Percentiles rank a stretch among this genome's conserved stretches.
These are phyloP conservation scores for Arabidopsis thaliana DNA, from an alignment of 345 rosid species.

Conservation along the genomic window TAIR10.1 NC_003074.8:20165001-20165500, in stretches of 20 bases:
- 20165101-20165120: slow-evolving; percentile 80
- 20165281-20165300: slow-evolving; percentile 46
- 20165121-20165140: slow-evolving; percentile 64
- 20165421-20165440: slow-evolving; percentile 38
- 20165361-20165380: slow-evolving; percentile 66
- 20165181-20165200: slow-evolving; percentile 60
- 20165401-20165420: slow-evolving; percentile 52
- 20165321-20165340: slow-evolving; percentile 43
- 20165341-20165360: slow-evolving; percentile 52
- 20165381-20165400: slow-evolving; percentile 57
- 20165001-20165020: slow-evolving; percentile 74
- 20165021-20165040: slow-evolving; percentile 65
- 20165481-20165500: slow-evolving; percentile 50
- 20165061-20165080: slow-evolving; percentile 81
- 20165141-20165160: slow-evolving; percentile 97
- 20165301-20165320: slow-evolving; percentile 44
- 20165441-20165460: slow-evolving; percentile 39
- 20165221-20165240: slow-evolving; percentile 93
- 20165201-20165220: slow-evolving; percentile 92
- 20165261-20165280: slow-evolving; percentile 47
- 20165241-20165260: slow-evolving; percentile 42
- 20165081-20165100: slow-evolving; percentile 64
- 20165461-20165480: slow-evolving; percentile 46
- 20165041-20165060: slow-evolving; percentile 64
- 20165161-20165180: slow-evolving; percentile 58